Evolutionary conservation across 164 flowering plant species (phyloP), one percentile per base, ranked within the genome.

Genomic region (Saururus chinensis): DNA sequence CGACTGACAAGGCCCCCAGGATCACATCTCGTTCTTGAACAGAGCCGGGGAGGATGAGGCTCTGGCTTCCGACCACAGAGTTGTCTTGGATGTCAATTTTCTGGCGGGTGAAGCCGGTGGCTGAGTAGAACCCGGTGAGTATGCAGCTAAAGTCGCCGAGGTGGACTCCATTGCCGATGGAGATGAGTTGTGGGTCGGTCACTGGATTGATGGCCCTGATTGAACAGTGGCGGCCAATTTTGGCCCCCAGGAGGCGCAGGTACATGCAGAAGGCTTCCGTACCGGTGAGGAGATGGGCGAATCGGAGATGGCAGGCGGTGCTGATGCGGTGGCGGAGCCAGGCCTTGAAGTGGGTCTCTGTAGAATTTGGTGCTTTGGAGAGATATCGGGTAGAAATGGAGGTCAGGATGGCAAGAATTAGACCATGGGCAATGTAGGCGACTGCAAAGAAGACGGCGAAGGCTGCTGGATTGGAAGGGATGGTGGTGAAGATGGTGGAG

Each of bases 181-280:
- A 77, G 22, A 87, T 60, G 53, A 82, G 51, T 30, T 71, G 23
- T 14, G 95, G 88, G 30, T 83, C 81, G 14, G 77, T 61, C 54
- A 87, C 68, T 4, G 90, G 83, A 62, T 85, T 87, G 67, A 83
- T 87, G 62, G 88, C 88, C 71, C 88, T 75, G 72, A 85, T 82
- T 1, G 95, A 87, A 70, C 88, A 83, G 65, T 83, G 71, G 20
- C 68, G 75, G 13, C 90, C 95, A 30, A 87, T 67, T 64, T 79
- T 79, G 49, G 88, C 85, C 2, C 90, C 95, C 68, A 85, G 55
- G 23, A 77, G 73, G 64, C 88, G 75, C 9, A 85, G 61, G 64
- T 83, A 85, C 23, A 83, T 71, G 80, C 87, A 83, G 66, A 85
- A 82, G 21, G 90, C 88, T 75, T 85, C 95, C 41, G 95, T 87